Evolutionary conservation across 192 early-diverging fungal species (phyloP).

Genomic region (Paraglomus brasilianum): DNA sequence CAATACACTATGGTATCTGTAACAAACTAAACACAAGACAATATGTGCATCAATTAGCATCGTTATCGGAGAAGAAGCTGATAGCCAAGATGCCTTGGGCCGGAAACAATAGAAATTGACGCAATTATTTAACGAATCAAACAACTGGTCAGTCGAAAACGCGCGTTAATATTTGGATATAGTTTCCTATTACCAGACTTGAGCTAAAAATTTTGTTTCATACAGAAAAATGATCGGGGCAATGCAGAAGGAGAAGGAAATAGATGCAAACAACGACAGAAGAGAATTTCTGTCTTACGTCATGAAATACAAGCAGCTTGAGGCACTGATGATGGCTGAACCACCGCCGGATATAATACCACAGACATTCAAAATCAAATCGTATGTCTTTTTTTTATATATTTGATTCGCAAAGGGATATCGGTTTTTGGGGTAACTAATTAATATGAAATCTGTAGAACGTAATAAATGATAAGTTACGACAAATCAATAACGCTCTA

Average conservation of each 20-base stretch:
- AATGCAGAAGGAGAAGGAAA: constrained; percentile 35
- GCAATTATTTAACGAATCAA: too few species aligned
- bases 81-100: too few species aligned
- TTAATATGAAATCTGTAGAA: constrained; percentile 22
- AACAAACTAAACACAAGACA: too few species aligned
- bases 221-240: constrained; percentile 39
- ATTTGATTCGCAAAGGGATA: too few species aligned
- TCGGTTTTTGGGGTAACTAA: neutral
- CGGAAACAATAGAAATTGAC: constrained; percentile 29
- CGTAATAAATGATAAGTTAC: constrained; percentile 27
- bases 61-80: too few species aligned
- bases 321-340: constrained; percentile 28
- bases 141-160: constrained; percentile 1
- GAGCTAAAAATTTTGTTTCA: too few species aligned
- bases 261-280: constrained; percentile 36
- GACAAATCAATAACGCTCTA: constrained; percentile 7
- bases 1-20: neutral
- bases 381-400: constrained; percentile 33
- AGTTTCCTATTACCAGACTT: too few species aligned
- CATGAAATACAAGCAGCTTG: constrained; percentile 37
- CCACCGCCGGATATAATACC: constrained; percentile 33
- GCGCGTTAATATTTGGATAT: too few species aligned
- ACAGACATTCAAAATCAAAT: constrained; percentile 34
- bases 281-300: constrained; percentile 31
- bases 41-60: neutral